These are phyloP conservation scores for Halophytophthora batemanensis DNA, from an alignment of 352 stramenopile genomes.

Conservation along the genomic window DNA sequence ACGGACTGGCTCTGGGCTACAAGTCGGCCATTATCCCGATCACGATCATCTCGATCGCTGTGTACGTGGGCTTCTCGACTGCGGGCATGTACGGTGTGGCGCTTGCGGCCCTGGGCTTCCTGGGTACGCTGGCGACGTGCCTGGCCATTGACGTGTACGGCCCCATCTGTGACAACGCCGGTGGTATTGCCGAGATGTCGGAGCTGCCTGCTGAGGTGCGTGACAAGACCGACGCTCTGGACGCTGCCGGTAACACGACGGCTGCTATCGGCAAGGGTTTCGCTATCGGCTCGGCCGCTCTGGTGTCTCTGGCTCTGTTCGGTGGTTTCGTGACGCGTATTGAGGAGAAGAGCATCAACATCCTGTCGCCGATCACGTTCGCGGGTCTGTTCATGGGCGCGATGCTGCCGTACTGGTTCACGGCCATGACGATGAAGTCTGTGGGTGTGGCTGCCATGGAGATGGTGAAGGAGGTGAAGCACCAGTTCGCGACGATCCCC, in stretches of 20 bases:
- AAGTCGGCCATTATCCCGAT: conserved; percentile 99
- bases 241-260: conserved; percentile 99
- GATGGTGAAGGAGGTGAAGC: conserved; percentile 99
- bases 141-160: conserved; percentile 99
- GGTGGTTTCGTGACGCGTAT: conserved; percentile 98
- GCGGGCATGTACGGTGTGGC: conserved; percentile 97
- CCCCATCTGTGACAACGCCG: conserved; percentile 99
- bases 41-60: conserved; percentile 95
- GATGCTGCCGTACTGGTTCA: conserved; percentile 99
- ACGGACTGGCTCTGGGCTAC: conserved; percentile 98
- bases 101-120: conserved; percentile 98
- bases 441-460: conserved; percentile 97
- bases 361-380: conserved; percentile 97
- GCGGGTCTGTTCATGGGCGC: conserved; percentile 98
- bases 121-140: conserved; percentile 97
- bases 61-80: conserved; percentile 97
- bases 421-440: conserved; percentile 99
- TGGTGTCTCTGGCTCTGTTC: conserved; percentile 98
- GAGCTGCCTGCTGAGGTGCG: conserved; percentile 95
- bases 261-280: conserved; percentile 99
- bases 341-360: conserved; percentile 94
- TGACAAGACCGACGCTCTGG: conserved; percentile 99
- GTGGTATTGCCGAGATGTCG: conserved; percentile 99
- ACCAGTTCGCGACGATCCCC: conserved; percentile 99
- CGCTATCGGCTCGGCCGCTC: conserved; percentile 97